These are phyloP conservation scores for Schizochytrium sp. DNA, from an alignment of 108 stramenopile species.

Conservation along the genomic window DNA sequence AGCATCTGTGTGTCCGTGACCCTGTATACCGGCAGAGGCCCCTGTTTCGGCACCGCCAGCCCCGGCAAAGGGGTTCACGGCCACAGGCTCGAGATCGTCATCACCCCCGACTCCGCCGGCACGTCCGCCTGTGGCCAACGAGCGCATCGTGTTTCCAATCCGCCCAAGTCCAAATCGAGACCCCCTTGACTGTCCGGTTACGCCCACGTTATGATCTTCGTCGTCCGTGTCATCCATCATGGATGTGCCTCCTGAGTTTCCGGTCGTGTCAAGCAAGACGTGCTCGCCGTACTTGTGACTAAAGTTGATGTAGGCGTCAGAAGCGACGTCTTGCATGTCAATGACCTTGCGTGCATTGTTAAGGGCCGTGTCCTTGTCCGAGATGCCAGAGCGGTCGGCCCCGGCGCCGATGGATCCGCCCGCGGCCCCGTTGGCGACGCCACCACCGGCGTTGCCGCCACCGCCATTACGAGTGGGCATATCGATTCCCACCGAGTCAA, in stretches of 20 bases:
- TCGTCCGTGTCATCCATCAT: background rate
- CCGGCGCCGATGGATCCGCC: background rate
- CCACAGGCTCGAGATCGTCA: background rate
- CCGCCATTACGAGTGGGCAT: background rate
- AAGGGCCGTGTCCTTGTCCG: background rate
- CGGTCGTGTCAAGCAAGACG: background rate
- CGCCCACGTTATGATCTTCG: background rate
- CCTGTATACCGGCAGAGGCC: background rate
- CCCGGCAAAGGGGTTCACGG: background rate
- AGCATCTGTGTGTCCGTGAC: background rate
- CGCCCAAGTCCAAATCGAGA: background rate
- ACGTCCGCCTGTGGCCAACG: background rate
- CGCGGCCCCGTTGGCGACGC: background rate
- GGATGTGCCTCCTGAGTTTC: background rate
- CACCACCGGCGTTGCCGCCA: background rate
- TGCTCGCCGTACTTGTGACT: slow-evolving; percentile 8
- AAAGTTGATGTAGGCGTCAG: background rate
- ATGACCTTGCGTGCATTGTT: background rate
- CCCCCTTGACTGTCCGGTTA: background rate
- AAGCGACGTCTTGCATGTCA: background rate
- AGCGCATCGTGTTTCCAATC: background rate
- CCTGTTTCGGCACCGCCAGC: background rate
- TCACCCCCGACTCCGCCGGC: background rate
- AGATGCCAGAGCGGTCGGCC: background rate
- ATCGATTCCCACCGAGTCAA: background rate